These are phyloP conservation scores for Spiromastix sp. DNA, from an alignment of 2,329 filamentous ascomycete genomes.

Conservation along the genomic window DNA sequence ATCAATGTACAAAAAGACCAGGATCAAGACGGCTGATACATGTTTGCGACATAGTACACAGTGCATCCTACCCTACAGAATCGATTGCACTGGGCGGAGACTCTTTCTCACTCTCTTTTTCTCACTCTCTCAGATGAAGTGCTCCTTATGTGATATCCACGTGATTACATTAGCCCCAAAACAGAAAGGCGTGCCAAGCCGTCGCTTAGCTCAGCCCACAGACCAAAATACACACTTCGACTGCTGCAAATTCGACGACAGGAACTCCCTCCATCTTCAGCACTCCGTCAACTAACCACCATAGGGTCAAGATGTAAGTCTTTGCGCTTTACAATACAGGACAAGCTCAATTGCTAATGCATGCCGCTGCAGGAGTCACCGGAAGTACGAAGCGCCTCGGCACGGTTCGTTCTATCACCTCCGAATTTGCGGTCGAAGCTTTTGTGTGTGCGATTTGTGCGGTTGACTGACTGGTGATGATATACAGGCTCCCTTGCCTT, in stretches of 20 bases:
- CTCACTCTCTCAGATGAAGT: too few relatives aligned
- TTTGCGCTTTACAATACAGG: neutral
- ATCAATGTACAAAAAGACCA: too few relatives aligned
- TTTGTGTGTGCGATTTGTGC: constrained; percentile 19
- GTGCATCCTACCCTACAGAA: too few relatives aligned
- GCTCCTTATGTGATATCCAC: too few relatives aligned
- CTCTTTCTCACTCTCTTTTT: too few relatives aligned
- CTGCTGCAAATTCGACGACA: constrained; percentile 23
- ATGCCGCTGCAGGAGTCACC: constrained; percentile 39
- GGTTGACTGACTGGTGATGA: constrained; percentile 15
- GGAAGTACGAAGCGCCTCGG: constrained; percentile 77
- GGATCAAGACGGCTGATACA: too few relatives aligned
- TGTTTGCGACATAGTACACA: too few relatives aligned
- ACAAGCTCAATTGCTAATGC: neutral
- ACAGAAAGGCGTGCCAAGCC: constrained; percentile 14
- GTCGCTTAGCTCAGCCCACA: constrained; percentile 36
- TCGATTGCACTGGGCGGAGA: too few relatives aligned
- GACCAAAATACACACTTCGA: constrained; percentile 25
- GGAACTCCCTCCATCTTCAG: constrained; percentile 23
- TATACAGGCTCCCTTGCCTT: constrained; percentile 61
- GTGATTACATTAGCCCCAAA: too few relatives aligned
- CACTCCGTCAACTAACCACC: constrained; percentile 38
- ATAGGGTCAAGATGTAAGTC: constrained; percentile 39
- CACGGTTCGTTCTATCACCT: constrained; percentile 69
- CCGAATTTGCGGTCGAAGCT: constrained; percentile 18